Percentiles rank a stretch among this genome's conserved stretches.
Evolutionary conservation across 345 rosid species (phyloP).

Genomic region (Bruguiera gymnorhiza): DNA sequence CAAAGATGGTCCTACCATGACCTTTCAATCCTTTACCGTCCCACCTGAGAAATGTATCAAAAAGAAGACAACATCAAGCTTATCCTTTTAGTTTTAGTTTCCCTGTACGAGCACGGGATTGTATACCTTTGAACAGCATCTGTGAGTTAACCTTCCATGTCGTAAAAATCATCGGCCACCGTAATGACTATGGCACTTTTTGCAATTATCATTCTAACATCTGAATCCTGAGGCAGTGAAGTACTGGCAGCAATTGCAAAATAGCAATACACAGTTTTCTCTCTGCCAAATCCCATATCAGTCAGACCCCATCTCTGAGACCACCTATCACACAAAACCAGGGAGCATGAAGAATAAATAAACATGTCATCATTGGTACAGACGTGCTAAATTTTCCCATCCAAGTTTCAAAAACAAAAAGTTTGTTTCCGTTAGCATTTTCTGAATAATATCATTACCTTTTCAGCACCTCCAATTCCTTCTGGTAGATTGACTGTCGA

Average conservation of each 20-base stretch:
- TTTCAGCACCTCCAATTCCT: slow-evolving; percentile 44
- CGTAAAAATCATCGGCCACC: slow-evolving; percentile 65
- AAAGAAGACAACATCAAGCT: background rate
- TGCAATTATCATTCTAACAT: slow-evolving; percentile 30
- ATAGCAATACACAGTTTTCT: slow-evolving; percentile 58
- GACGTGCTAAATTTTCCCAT: background rate
- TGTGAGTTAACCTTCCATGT: slow-evolving; percentile 50
- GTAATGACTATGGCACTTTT: slow-evolving; percentile 51
- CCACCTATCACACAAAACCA: slow-evolving; percentile 32
- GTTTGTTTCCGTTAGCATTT: background rate
- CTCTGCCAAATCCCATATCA: slow-evolving; percentile 63
- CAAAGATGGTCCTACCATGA: slow-evolving; percentile 43
- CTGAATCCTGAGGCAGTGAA: slow-evolving; percentile 40
- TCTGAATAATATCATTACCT: slow-evolving; percentile 24
- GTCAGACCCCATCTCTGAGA: no score
- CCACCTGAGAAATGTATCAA: slow-evolving; percentile 41
- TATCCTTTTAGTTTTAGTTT: no score
- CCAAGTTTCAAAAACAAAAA: background rate
- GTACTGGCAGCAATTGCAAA: slow-evolving; percentile 39
- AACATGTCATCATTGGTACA: background rate
- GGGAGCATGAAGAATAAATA: background rate
- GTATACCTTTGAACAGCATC: slow-evolving; percentile 48
- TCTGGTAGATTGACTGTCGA: slow-evolving; percentile 42
- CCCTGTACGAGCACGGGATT: background rate
- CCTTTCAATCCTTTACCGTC: slow-evolving; percentile 44